Evolutionary conservation across 2,329 filamentous ascomycete species (phyloP), one percentile per base, ranked within the genome.

Genomic region (Dissoconium aciculare): DNA sequence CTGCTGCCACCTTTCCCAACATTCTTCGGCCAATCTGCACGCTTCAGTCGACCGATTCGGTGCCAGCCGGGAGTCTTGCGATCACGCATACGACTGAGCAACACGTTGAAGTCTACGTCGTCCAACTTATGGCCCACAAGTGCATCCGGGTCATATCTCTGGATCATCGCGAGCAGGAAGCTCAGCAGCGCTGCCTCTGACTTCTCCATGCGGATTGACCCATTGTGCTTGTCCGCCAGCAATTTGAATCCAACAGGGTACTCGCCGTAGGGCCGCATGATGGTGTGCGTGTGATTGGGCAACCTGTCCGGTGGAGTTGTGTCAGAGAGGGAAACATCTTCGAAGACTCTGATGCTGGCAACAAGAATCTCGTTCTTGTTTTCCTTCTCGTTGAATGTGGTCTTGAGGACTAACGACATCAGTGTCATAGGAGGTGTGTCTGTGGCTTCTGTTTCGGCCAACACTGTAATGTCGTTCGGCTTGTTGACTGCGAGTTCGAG

Each of bases 291-390:
- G 38, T 82, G 78, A 50, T 79, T 92, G 9, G 82, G 81, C 33
- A 98, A 67, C 47, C 85, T 81, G 40, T 95, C 84, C 1, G 84
- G 77, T 1, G 84, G 74, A 0, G 82, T 91, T 0, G 84, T 91
- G 46, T 98, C 85, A 26, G 69, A 80, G 16, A 98, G 67, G 4
- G 75, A 78, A 11, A 98, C 67, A 51, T 91, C 84, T 43, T 93
- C 83, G 54, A 95, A 98, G 17, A 95, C 74, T 45, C 91, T 75
- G 19, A 83, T 82, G 55, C 84, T 94, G 35, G 89, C 82, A 36
- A 89, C 73, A 8, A 98, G 62, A 28, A 98, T 85, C 55, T 98
- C 89, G 51, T 94, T 87, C 59, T 91, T 95, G 60, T 95, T 98
- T 32, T 84, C 81, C 51, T 83, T 87, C 21, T 74, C 67, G 45